phyloP scores from a whole-genome alignment of 2,329 filamentous ascomycete species.

The Zasmidium angulare region DNA sequence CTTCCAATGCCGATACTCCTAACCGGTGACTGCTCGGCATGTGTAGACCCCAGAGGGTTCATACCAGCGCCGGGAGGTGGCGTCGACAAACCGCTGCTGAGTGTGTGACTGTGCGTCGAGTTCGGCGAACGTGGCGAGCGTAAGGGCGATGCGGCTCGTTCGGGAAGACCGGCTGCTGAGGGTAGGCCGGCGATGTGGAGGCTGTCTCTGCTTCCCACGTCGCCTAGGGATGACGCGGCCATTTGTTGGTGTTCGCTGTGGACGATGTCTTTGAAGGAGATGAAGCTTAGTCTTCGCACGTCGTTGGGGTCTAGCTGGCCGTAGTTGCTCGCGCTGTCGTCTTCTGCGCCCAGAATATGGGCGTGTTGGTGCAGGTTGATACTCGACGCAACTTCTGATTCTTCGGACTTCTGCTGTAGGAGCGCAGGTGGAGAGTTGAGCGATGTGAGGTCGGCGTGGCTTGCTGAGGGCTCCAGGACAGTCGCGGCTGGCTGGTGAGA shows the following conservation, averaged over 20 bases:
- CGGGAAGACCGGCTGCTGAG: constrained; percentile 12
- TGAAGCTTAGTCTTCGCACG: constrained; percentile 83
- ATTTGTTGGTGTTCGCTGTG: constrained; percentile 67
- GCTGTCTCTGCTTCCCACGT: constrained; percentile 66
- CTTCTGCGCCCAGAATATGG: constrained; percentile 62
- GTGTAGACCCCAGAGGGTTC: constrained; percentile 9
- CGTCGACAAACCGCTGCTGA: constrained; percentile 25
- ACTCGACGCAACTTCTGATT: constrained; percentile 60
- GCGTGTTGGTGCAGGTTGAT: constrained; percentile 72
- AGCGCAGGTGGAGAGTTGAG: constrained; percentile 21
- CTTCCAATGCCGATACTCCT: constrained; percentile 18
- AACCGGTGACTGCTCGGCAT: constrained; percentile 21
- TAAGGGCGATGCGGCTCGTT: constrained; percentile 75
- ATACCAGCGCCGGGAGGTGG: constrained; percentile 52
- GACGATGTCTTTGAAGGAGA: constrained; percentile 94
- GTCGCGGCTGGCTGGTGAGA: constrained; percentile 77
- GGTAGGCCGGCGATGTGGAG: constrained; percentile 50
- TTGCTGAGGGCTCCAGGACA: constrained; percentile 45
- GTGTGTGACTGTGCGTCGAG: constrained; percentile 21
- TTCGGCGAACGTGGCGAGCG: constrained; percentile 60
- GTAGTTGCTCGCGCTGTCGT: constrained; percentile 72
- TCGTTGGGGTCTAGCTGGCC: constrained; percentile 75
- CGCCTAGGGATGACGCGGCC: constrained; percentile 32
- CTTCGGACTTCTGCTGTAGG: constrained; percentile 20
- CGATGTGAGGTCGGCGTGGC: constrained; percentile 29